Base-by-base conservation (phyloP, 2,329 filamentous ascomycete species). In the Aureobasidium sp. region DNA sequence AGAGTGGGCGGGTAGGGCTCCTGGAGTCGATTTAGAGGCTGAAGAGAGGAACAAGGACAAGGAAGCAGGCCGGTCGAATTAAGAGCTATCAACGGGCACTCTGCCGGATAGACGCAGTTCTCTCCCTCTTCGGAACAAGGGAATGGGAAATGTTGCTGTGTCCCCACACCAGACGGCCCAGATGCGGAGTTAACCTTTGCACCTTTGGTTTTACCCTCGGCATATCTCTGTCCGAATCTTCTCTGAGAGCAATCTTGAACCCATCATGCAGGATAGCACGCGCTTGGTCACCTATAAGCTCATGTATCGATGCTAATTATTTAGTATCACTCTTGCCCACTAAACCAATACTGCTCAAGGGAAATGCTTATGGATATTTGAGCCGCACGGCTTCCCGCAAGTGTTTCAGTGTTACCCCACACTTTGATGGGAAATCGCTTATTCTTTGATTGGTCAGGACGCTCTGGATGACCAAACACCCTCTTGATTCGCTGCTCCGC, bases 71-170 rank as follows among this genome's bases (percentile, higher is more conserved):
- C 1, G 34, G 34, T 37, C 12, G 34, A 15, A 51, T 8, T 20
- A 34, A 51, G 46, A 51, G 42, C 20, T 5, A 57, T 37, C 34
- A 37, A 37, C 34, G 34, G 41, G n/a, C 26, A 15, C 17, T 13
- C 29, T 47, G 17, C 23, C 55, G 39, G 29, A 27, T 3, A n/a
- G 13, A 37, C 56, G 56, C 56, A 27, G 41, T 59, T 59, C 57
- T 60, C 57, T 42, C 57, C 56, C 23, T 34, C 32, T 17, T 60
- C 55, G 55, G 55, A 23, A 59, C 42, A 59, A 59, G 41, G 55
- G 55, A 48, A 46, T 47, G 17, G 46, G 26, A 17, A 48, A 37
- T 42, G 13, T 48, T 37, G 29, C 41, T 34, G 37, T 34, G 9
- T 34, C 20, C 29, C 52, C 39, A 26, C 53, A 23, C 53, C 15